These are phyloP conservation scores for Simplicillium aogashimaense DNA, from an alignment of 2,329 filamentous ascomycete genomes.

Conservation along the genomic window DNA sequence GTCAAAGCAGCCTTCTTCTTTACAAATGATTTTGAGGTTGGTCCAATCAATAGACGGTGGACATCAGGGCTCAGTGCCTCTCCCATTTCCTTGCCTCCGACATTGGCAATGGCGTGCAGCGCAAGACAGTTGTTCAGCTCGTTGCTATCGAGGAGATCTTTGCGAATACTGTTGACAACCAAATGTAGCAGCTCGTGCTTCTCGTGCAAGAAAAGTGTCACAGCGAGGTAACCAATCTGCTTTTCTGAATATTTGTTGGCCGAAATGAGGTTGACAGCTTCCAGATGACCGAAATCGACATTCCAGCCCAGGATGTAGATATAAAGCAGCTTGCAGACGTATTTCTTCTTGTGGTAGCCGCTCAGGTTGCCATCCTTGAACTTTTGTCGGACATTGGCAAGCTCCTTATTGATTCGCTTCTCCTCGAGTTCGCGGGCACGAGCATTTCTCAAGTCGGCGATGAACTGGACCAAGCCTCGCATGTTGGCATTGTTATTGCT, in stretches of 20 bases:
- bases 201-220: slow-evolving; percentile 95
- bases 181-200: slow-evolving; percentile 92
- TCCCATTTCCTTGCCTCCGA: slow-evolving; percentile 93
- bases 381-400: slow-evolving; percentile 96
- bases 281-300: slow-evolving; percentile 96
- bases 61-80: slow-evolving; percentile 89
- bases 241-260: slow-evolving; percentile 98
- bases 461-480: slow-evolving; percentile 91
- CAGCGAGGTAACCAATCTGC: slow-evolving; percentile 96
- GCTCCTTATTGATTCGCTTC: slow-evolving; percentile 98
- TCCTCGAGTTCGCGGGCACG: slow-evolving; percentile 92
- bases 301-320: slow-evolving; percentile 99
- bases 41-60: slow-evolving; percentile 86
- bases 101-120: slow-evolving; percentile 94
- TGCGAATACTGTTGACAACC: slow-evolving; percentile 96
- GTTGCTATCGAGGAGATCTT: slow-evolving; percentile 89
- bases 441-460: slow-evolving; percentile 91
- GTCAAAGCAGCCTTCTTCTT: slow-evolving; percentile 99
- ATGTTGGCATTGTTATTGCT: slow-evolving; percentile 57
- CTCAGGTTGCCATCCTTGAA: slow-evolving; percentile 93
- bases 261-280: slow-evolving; percentile 95
- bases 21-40: slow-evolving; percentile 87
- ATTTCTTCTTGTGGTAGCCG: slow-evolving; percentile 99
- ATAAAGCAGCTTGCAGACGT: slow-evolving; percentile 98
- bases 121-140: slow-evolving; percentile 97